These are phyloP conservation scores for Setaria italica DNA, from an alignment of 202 grass and related monocot species.

Conservation along the genomic window DNA sequence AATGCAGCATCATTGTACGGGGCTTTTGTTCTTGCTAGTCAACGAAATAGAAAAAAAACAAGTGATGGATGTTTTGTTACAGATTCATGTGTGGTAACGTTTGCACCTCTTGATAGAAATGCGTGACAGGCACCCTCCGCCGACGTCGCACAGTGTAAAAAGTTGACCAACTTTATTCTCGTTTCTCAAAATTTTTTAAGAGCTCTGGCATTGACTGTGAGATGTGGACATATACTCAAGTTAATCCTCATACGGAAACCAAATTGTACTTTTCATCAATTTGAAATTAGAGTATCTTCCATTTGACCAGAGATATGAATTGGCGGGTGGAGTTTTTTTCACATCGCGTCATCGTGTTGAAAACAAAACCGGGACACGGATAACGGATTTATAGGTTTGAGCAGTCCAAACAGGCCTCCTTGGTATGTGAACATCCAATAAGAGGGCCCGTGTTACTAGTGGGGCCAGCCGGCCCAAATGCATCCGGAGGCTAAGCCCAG, in stretches of 20 bases:
- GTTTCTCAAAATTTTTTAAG: not conserved
- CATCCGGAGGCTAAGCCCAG: not conserved
- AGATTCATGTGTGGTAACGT: not conserved
- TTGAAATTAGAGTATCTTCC: not conserved
- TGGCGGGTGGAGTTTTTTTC: too few relatives aligned
- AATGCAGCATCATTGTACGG: not conserved
- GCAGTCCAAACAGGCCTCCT: too few relatives aligned
- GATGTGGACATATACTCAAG: not conserved
- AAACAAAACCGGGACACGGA: too few relatives aligned
- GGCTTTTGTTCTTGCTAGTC: constrained; percentile 5
- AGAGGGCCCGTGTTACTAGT: too few relatives aligned
- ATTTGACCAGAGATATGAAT: not conserved
- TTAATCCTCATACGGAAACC: not conserved
- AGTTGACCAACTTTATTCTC: not conserved
- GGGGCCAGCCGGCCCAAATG: not conserved
- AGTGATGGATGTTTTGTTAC: not conserved
- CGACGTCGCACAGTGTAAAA: not conserved
- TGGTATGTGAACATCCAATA: too few relatives aligned
- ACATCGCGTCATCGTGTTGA: not conserved
- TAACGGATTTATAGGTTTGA: too few relatives aligned
- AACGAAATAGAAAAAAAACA: not conserved
- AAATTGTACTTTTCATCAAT: not conserved
- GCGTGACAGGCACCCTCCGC: not conserved
- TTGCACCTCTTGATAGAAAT: constrained; percentile 1
- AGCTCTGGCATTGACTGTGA: not conserved